Evolutionary conservation across 192 early-diverging fungal genomes (phyloP), one percentile per base, ranked within the genome.

Genomic region (Spizellomyces sp.): DNA sequence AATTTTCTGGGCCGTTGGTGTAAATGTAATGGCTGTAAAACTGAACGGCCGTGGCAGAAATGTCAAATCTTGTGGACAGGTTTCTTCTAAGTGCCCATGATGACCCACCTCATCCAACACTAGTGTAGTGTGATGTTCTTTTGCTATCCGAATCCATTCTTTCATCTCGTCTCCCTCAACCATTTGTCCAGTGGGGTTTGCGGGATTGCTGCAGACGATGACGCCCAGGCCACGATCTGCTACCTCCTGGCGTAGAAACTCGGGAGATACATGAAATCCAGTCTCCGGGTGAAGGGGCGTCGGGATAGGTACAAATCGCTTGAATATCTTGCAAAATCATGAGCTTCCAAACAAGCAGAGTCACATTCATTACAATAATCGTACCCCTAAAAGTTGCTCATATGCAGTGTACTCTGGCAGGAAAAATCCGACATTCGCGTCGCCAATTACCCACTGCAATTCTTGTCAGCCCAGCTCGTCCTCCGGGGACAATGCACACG

Each of bases 1-100:
- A 66, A 44, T 83, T 41, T 12, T 70, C 68, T 17, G 67, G 52
- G 21, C 15, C 12, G 22, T 79, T 67, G 7, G 63, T 59, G 73
- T 86, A 86, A 27, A 86, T 83, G 60, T 86, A 86, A 10, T 77
- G 77, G 2, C 79, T 81, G 71, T 86, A 86, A 52, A 86, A 86
- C 59, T 36, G 27, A 36, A 36, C 3, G 47, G 17, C 41, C 0
- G 43, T 15, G 54, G 22, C 10, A 9, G n/a, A 36, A 36, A 3
- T 36, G 27, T 36, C 27, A 36, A 36, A 36, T 36, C 27, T 36
- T 36, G 27, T 36, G 27, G 27, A 36, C 27, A 36, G 27, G 27
- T 36, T 36, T 36, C 27, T 3, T 36, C 27, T 3, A 36, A 36
- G 27, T 0, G 27, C 47, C 0, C 27, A 36, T 36, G 27, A 36